Conservation (phyloP, 108 stramenopile species). For the Cyclotella cryptica region DNA sequence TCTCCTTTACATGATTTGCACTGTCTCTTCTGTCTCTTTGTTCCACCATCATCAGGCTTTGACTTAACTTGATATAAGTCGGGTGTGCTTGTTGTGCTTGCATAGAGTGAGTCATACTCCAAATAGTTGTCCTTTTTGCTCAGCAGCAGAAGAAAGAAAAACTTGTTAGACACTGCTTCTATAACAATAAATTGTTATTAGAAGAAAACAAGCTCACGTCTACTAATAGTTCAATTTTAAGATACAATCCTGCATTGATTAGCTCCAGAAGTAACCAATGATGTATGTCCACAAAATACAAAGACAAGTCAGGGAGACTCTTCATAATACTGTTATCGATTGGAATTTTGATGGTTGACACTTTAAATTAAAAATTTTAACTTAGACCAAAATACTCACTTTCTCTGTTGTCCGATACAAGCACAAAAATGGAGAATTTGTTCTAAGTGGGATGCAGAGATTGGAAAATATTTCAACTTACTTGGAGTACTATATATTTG, state of each 20-base stretch:
- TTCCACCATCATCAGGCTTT: not conserved
- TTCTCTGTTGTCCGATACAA: not conserved
- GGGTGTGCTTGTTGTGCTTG: not conserved
- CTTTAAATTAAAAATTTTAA: too few relatives aligned
- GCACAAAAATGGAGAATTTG: conserved; percentile 2
- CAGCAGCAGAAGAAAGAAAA: not conserved
- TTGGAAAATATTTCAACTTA: not conserved
- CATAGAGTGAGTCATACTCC: not conserved
- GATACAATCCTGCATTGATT: conserved; percentile 2
- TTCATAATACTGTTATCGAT: not conserved
- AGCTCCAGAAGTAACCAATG: conserved; percentile 4
- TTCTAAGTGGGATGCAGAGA: not conserved
- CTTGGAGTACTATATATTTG: not conserved
- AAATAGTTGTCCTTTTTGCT: not conserved
- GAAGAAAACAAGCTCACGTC: conserved; percentile 4
- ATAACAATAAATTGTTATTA: not conserved
- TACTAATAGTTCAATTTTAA: not conserved
- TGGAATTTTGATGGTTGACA: not conserved
- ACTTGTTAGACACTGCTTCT: conserved; percentile 4
- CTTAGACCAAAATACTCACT: not conserved
- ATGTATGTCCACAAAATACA: not conserved
- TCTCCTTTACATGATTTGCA: not conserved
- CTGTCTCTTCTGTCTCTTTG: not conserved
- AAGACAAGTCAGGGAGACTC: not conserved
- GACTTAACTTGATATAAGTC: not conserved